These are phyloP conservation scores for Vitis cinerea DNA, from an alignment of 164 flowering plant species.

Conservation along the genomic window DNA sequence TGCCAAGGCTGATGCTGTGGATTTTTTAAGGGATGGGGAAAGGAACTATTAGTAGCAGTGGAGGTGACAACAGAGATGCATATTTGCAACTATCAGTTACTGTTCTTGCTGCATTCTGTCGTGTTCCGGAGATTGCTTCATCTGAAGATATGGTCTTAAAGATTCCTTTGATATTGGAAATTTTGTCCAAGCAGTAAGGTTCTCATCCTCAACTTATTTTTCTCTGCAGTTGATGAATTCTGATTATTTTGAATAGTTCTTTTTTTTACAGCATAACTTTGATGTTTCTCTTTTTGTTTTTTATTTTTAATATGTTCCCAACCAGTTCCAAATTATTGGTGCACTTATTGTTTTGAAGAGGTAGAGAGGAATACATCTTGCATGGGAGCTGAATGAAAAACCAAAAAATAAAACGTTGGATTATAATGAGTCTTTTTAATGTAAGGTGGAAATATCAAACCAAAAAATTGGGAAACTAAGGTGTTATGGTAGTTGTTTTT, in stretches of 20 bases:
- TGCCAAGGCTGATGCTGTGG: neutral
- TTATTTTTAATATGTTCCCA: neutral
- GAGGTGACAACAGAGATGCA: slow-evolving; percentile 52
- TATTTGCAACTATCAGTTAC: slow-evolving; percentile 79
- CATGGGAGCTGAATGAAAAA: no score
- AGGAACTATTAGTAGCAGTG: slow-evolving; percentile 33
- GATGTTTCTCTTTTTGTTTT: neutral
- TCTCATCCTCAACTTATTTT: neutral
- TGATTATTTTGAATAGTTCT: neutral
- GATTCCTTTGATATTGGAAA: slow-evolving; percentile 67
- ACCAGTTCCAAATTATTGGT: no score
- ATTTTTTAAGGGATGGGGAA: slow-evolving; percentile 58
- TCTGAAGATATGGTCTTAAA: slow-evolving; percentile 67
- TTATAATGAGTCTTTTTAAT: no score
- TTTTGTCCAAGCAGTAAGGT: slow-evolving; percentile 44
- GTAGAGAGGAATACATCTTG: no score
- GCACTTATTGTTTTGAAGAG: no score
- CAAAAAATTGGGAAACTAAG: no score
- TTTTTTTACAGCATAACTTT: neutral
- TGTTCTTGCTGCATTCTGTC: slow-evolving; percentile 71
- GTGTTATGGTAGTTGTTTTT: no score
- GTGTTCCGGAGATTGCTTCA: slow-evolving; percentile 82
- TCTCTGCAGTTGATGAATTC: neutral
- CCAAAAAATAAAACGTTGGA: no score
- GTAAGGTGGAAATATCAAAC: no score